Conservation (phyloP, 768 basidiomycete species). For the Leucocoprinus birnbaumii region DNA sequence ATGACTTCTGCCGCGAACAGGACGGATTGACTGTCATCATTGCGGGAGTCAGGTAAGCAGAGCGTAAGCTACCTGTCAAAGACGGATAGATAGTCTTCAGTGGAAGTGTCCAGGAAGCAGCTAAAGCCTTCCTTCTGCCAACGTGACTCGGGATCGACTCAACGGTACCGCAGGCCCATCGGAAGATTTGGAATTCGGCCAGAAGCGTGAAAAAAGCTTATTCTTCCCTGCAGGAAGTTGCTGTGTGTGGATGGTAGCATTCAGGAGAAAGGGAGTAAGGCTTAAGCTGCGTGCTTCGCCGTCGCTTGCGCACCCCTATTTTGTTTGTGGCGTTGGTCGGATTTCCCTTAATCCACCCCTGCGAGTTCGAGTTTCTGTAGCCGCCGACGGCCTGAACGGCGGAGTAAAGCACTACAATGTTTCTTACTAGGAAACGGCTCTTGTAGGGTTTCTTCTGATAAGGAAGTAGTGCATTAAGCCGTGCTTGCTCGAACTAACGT, state of each 20-base stretch:
- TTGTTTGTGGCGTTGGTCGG: slow-evolving; percentile 1
- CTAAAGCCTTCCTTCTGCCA: not conserved
- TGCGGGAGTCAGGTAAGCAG: slow-evolving; percentile 1
- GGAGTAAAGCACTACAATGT: not conserved
- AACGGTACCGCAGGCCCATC: slow-evolving; percentile 3
- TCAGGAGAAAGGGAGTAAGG: not conserved
- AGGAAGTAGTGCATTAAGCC: not conserved
- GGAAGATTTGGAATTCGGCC: not conserved
- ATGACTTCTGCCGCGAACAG: slow-evolving; percentile 7
- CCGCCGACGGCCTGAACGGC: slow-evolving; percentile 11
- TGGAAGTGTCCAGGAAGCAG: not conserved
- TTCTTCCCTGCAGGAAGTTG: not conserved
- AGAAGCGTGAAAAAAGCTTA: slow-evolving; percentile 4
- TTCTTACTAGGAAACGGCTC: no score
- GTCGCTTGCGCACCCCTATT: not conserved
- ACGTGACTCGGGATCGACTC: not conserved
- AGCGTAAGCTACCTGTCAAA: not conserved
- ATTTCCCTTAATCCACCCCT: slow-evolving; percentile 1
- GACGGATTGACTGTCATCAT: slow-evolving; percentile 6
- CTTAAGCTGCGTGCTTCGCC: not conserved
- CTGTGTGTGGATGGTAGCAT: not conserved
- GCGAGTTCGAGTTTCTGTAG: slow-evolving; percentile 1
- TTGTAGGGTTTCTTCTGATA: not conserved
- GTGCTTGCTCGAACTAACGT: no score
- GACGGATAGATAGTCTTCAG: not conserved